These are phyloP conservation scores for Candida dajiaensis DNA, from an alignment of 805 yeast genomes.

Conservation along the genomic window DNA sequence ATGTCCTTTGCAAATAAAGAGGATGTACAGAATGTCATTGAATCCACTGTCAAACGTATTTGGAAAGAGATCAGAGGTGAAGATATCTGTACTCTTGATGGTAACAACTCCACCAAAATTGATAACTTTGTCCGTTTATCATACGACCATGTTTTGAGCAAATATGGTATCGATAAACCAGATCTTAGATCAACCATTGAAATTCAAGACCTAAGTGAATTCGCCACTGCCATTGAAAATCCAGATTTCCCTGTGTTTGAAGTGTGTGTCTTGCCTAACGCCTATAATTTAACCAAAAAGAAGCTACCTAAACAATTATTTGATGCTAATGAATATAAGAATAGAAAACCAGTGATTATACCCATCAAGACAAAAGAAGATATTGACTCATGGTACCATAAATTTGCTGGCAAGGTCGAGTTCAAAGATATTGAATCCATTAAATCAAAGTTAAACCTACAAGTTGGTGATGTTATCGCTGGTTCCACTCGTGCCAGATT, in stretches of 20 bases:
- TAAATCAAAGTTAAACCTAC: conserved; percentile 33
- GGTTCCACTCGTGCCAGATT: conserved; percentile 64
- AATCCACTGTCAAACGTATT: conserved; percentile 43
- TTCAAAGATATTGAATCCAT: conserved; percentile 28
- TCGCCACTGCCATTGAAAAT: conserved; percentile 28
- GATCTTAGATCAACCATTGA: conserved; percentile 65
- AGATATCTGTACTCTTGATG: conserved; percentile 21
- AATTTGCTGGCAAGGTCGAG: conserved; percentile 26
- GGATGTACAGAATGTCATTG: conserved; percentile 64
- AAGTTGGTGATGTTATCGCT: conserved; percentile 71
- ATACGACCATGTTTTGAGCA: conserved; percentile 63
- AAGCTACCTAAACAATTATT: conserved; percentile 32
- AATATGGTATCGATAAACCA: conserved; percentile 92
- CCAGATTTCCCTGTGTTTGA: conserved; percentile 65
- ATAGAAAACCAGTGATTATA: conserved; percentile 52
- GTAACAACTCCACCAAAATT: conserved; percentile 10
- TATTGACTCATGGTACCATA: conserved; percentile 37
- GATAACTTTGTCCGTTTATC: conserved; percentile 39
- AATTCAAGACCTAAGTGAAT: conserved; percentile 13
- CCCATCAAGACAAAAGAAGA: conserved; percentile 41
- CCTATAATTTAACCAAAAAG: conserved; percentile 14
- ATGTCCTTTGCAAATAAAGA: conserved; percentile 72
- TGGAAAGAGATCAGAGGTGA: conserved; percentile 46
- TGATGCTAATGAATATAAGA: conserved; percentile 40
- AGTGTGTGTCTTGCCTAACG: conserved; percentile 56